Evolutionary conservation across 1,284 basidiomycete species (phyloP), one percentile per base, ranked within the genome.

Genomic region (Heterobasidion occidentale): DNA sequence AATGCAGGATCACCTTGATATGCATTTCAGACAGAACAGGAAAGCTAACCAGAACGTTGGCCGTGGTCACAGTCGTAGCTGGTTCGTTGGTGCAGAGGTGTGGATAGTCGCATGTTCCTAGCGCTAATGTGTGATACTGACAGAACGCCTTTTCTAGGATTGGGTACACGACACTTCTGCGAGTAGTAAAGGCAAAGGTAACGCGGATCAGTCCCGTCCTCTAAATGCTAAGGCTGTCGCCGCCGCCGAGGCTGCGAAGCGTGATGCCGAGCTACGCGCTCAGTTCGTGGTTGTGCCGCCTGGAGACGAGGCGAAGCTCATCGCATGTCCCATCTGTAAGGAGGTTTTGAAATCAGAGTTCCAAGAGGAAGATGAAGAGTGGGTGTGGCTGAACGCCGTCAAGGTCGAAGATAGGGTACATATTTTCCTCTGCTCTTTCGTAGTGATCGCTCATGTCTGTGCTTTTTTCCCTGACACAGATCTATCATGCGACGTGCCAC

Each of bases 311-410:
- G 86, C 88, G 55, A 86, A 83, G 67, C 70, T 77, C 53, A 76
- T 90, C 61, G 86, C 90, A 47, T 99, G 97, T 75, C 94, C 94
- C 15, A 93, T 99, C 61, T 99, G 97, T 83, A 97, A 98, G 77
- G 97, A 99, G 71, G 72, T 71, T 55, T 81, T 99, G 71, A 92
- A 93, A 75, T 85, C 88, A 61, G 96, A 98, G 72, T 98, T 93
- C 72, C 75, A 87, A 58, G 94, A 99, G 68, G 95, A 98, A 56
- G 94, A 97, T 60, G 97, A 99, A 74, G 97, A 98, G 64, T 99
- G 96, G 95, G 89, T 98, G 17, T 99, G 94, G 93, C 82, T 81
- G 65, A 98, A 99, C 68, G 94, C 95, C 0, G 77, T 94, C 27
- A 81, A 80, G 68, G 86, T 88, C 57, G 90, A 94, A 60, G 88